Evolutionary conservation across 2,329 filamentous ascomycete genomes (phyloP).

Genomic region (Lomentospora prolificans): DNA sequence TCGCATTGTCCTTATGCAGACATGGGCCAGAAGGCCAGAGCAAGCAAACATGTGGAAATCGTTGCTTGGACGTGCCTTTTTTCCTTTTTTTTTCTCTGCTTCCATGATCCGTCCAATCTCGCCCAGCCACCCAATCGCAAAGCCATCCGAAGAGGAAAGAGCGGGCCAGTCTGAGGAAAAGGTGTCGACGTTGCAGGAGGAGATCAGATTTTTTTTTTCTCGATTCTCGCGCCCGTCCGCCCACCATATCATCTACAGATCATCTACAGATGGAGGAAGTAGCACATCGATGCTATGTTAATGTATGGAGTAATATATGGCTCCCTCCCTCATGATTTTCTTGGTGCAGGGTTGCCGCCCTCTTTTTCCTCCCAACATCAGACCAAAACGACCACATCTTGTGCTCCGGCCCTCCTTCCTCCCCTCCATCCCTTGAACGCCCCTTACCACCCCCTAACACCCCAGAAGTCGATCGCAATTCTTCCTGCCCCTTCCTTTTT

Average conservation of each 20-base stretch:
- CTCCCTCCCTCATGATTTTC: background rate
- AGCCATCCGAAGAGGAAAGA: background rate
- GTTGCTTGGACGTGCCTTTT: background rate
- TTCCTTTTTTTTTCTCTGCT: background rate
- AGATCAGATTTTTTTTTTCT: background rate
- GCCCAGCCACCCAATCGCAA: background rate
- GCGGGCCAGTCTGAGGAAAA: too few relatives aligned
- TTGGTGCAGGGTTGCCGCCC: background rate
- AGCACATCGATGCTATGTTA: too few relatives aligned
- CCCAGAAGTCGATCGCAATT: background rate
- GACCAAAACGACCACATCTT: too few relatives aligned
- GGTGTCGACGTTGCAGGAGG: too few relatives aligned
- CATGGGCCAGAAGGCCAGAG: background rate
- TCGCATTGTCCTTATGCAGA: constrained; percentile 1
- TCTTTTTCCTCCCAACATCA: background rate
- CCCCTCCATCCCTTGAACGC: too few relatives aligned
- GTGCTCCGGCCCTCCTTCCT: too few relatives aligned
- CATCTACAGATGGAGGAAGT: too few relatives aligned
- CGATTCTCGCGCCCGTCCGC: background rate
- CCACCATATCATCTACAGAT: too few relatives aligned
- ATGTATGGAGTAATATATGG: too few relatives aligned
- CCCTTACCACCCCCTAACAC: background rate
- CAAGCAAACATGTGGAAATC: background rate
- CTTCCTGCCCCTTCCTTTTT: too few relatives aligned
- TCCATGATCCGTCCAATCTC: background rate